Evolutionary conservation across 371 early-diverging fungal species (phyloP), one percentile per base, ranked within the genome.

Genomic region (Fennellomyces sp.): DNA sequence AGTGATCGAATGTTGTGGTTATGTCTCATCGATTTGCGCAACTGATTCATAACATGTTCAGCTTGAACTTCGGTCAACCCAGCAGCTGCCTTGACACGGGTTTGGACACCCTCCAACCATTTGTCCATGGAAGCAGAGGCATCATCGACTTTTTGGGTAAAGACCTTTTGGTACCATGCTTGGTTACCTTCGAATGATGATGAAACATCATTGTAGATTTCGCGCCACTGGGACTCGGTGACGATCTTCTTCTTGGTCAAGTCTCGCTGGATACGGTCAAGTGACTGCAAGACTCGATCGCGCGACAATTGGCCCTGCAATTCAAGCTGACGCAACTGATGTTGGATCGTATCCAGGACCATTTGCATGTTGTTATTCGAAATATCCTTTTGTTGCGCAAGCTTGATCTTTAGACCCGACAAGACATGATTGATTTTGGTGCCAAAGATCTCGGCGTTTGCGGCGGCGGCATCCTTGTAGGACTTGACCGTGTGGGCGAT

Each of bases 251-350:
- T 62, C 28, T 74, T 68, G 39, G 68, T 36, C n/a, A 64, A 66
- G 15, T 67, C 42, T 12, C 58, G 61, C 28, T 65, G 65, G 4
- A 69, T 54, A 13, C 66, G 33, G 39, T 75, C 75, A 13, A 80
- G 58, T 19, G 68, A 52, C 19, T 73, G 63, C 15, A 68, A 60
- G 5, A 73, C 71, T 28, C 66, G 65, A 5, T 80, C 80, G n/a
- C 68, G 66, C 5, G 75, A 69, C 15, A 80, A 60, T 28, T 65
- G 60, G 12, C 77, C 77, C 30, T 73, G 75, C 13, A 80, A 54
- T 33, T 75, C 73, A 6, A 76, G 62, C 41, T 68, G 68, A 13
- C 69, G 76, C 27, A 80, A 58, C 17, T 56, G 55, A 35, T 76
- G 80, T 21, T 66, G 64, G 17, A 80, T 19, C 12, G 67, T 69